Evolutionary conservation across 2,329 filamentous ascomycete genomes (phyloP).

Genomic region (Ophiostoma triangulosporum): DNA sequence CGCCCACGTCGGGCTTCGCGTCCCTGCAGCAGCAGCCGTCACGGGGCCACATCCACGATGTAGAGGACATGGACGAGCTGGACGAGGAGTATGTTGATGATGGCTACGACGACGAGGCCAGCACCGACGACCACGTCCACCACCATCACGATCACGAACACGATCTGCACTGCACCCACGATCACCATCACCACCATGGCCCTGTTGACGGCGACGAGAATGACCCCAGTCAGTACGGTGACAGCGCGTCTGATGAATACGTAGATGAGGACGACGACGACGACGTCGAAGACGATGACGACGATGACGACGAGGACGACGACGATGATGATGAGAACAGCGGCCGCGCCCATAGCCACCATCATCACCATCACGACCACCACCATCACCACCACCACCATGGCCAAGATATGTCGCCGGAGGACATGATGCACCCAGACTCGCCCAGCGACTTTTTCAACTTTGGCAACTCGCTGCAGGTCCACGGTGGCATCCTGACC

Average conservation of each 20-base stretch:
- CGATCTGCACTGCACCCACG: slow-evolving; percentile 25
- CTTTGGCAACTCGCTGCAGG: slow-evolving; percentile 93
- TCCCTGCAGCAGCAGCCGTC: slow-evolving; percentile 50
- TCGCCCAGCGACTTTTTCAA: slow-evolving; percentile 81
- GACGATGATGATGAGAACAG: slow-evolving; percentile 42
- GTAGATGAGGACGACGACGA: slow-evolving; percentile 36
- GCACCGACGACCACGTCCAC: slow-evolving; percentile 32
- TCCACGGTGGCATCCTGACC: slow-evolving; percentile 94
- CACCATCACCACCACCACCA: slow-evolving; percentile 54
- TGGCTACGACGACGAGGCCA: slow-evolving; percentile 36
- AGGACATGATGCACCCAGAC: slow-evolving; percentile 41
- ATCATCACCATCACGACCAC: slow-evolving; percentile 32
- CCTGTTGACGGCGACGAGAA: slow-evolving; percentile 21
- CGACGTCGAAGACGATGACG: slow-evolving; percentile 46
- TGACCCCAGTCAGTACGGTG: slow-evolving; percentile 44
- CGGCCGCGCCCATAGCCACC: slow-evolving; percentile 33
- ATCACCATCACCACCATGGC: slow-evolving; percentile 17
- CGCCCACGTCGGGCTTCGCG: slow-evolving; percentile 42
- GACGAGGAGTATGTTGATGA: slow-evolving; percentile 30
- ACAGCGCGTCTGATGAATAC: slow-evolving; percentile 19
- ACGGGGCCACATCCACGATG: slow-evolving; percentile 56
- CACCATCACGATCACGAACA: slow-evolving; percentile 21
- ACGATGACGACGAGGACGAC: slow-evolving; percentile 45
- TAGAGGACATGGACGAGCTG: slow-evolving; percentile 39
- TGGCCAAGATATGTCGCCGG: slow-evolving; percentile 48